Evolutionary conservation across 192 early-diverging fungal species (phyloP), one percentile per base, ranked within the genome.

Genomic region (Helicostylum pulchrum): DNA sequence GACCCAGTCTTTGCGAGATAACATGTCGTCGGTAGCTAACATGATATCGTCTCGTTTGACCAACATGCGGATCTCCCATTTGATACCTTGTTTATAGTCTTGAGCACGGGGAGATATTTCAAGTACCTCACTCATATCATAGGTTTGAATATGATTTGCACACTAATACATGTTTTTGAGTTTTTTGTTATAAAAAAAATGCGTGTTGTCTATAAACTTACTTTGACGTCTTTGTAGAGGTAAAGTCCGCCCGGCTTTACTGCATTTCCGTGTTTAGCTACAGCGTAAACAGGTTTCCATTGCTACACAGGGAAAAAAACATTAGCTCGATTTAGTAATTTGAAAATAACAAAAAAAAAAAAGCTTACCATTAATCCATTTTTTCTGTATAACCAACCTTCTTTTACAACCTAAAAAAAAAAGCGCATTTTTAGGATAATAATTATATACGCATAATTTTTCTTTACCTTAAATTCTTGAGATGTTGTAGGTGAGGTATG

Each of bases 191-290:
- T n/a, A n/a, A n/a, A 2, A 45, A 0, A 11, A 14, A 14, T 10
- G 2, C n/a, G n/a, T 45, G 3, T 8, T 68, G 17, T 52, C 14
- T 26, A 26, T 44, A 3, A 23, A 26, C 61, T 50, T 75, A 83
- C 80, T 71, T 83, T 79, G 19, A 79, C 77, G 65, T 83, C 80
- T 30, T 80, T 79, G 65, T 78, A 83, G 5, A 83, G 57, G 17
- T 75, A 78, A 31, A 83, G 36, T 20, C 75, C 60, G 0, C 80
- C 78, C 7, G 80, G 78, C 42, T 80, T 75, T 31, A 79, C 60
- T 31, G 75, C 68, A 31, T 72, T 77, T 7, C 80, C 76, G 55
- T 80, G 70, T 20, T 77, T 70, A 30, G 78, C 80, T 17, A 83
- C 73, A 1, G 76, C 80, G 58, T 79, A 83, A 34, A 73, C 77